A percentile compares a stretch with the other conserved stretches of the same genome.
These are phyloP conservation scores for Citrus reticulata DNA, from an alignment of 345 rosid species.

Conservation along the genomic window DNA sequence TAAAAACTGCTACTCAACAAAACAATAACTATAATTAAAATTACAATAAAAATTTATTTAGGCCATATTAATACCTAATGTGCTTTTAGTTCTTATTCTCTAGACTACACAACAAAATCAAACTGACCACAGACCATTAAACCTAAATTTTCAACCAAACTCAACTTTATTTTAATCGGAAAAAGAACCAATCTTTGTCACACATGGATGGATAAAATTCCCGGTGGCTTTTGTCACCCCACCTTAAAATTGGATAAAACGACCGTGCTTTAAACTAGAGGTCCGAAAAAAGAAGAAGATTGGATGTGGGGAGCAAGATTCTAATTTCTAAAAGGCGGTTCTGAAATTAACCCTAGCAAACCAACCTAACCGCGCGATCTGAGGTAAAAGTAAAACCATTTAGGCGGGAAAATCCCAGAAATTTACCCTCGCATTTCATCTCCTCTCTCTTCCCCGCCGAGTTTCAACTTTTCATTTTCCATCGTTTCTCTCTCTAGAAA, in stretches of 20 bases:
- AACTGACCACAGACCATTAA: too few relatives aligned
- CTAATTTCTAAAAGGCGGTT: neutral
- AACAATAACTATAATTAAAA: too few relatives aligned
- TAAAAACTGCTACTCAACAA: too few relatives aligned
- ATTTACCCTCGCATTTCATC: neutral
- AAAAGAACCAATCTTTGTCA: too few relatives aligned
- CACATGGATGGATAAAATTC: too few relatives aligned
- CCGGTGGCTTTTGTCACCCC: too few relatives aligned
- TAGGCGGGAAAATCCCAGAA: constrained; percentile 26
- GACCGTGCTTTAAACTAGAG: neutral
- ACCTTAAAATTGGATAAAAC: neutral
- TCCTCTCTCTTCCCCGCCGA: neutral
- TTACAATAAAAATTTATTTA: too few relatives aligned
- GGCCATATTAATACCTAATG: too few relatives aligned
- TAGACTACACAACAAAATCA: too few relatives aligned
- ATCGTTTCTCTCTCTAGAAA: constrained; percentile 14
- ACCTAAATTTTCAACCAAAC: too few relatives aligned
- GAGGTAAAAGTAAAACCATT: constrained; percentile 12
- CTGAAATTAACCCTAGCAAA: constrained; percentile 21
- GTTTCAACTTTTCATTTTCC: neutral
- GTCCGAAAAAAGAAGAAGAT: neutral
- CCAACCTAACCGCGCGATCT: constrained; percentile 3
- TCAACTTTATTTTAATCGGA: too few relatives aligned
- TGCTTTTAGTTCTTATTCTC: too few relatives aligned
- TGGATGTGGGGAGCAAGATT: neutral